phyloP scores from a whole-genome alignment of 257 asterid species.

The Solanum dulcamara region DNA sequence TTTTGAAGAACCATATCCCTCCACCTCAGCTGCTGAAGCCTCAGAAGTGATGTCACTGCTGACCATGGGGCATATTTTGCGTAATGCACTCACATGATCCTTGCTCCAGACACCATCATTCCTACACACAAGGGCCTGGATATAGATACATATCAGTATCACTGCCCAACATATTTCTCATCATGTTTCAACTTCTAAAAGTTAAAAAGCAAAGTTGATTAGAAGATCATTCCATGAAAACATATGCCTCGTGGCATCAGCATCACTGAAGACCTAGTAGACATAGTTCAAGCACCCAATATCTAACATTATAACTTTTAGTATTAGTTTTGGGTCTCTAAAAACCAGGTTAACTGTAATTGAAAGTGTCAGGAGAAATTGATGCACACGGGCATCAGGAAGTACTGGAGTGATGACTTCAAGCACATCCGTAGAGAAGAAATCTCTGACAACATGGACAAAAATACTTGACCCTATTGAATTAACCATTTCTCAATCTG shows the following conservation, averaged over 20 bases:
- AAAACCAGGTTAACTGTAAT: not conserved
- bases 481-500: not conserved
- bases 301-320: not conserved
- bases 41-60: conserved; percentile 65
- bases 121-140: conserved; percentile 88
- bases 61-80: conserved; percentile 97
- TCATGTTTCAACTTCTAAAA: not conserved
- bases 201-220: not conserved
- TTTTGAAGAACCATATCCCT: conserved; percentile 96
- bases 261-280: not conserved
- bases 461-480: not conserved
- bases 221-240: not conserved
- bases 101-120: conserved; percentile 96
- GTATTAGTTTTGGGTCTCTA: not conserved
- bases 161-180: not conserved
- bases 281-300: not conserved
- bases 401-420: not conserved
- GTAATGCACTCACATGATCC: conserved; percentile 74
- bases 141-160: conserved; percentile 16
- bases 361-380: not conserved
- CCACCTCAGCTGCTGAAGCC: conserved; percentile 96
- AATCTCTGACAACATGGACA: not conserved
- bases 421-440: not conserved
- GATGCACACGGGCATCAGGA: not conserved
- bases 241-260: not conserved